Conservation (phyloP, 2,329 filamentous ascomycete species). For the Zalaria obscura region DNA sequence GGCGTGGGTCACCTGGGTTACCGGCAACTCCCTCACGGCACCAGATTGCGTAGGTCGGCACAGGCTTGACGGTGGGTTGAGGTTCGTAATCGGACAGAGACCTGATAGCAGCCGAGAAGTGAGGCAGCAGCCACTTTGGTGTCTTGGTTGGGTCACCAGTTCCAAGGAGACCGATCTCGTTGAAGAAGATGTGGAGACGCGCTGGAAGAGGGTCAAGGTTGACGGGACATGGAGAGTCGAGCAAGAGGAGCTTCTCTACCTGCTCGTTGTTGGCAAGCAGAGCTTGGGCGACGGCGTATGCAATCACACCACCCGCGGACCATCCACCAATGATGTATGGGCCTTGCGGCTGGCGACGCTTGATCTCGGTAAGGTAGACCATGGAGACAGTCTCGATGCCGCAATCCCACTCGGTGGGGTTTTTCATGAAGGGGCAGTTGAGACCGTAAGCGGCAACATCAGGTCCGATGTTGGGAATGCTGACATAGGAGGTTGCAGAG, state of each 20-base stretch:
- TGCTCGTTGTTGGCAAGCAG: slow-evolving; percentile 33
- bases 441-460: slow-evolving; percentile 39
- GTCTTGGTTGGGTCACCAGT: slow-evolving; percentile 45
- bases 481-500: slow-evolving; percentile 53
- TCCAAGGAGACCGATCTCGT: slow-evolving; percentile 56
- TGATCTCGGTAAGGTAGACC: slow-evolving; percentile 56
- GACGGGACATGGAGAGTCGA: slow-evolving; percentile 40
- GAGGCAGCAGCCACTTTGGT: slow-evolving; percentile 59
- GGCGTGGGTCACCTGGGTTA: slow-evolving; percentile 48
- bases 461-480: slow-evolving; percentile 39
- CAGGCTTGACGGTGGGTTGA: slow-evolving; percentile 45
- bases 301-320: slow-evolving; percentile 42
- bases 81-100: slow-evolving; percentile 57
- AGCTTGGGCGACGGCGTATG: slow-evolving; percentile 36
- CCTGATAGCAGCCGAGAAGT: slow-evolving; percentile 55
- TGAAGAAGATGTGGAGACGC: slow-evolving; percentile 57
- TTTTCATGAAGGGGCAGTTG: slow-evolving; percentile 60
- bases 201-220: slow-evolving; percentile 35
- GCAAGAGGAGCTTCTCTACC: slow-evolving; percentile 36
- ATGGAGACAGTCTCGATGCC: slow-evolving; percentile 51
- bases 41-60: slow-evolving; percentile 53
- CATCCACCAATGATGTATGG: slow-evolving; percentile 41
- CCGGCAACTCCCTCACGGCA: slow-evolving; percentile 62
- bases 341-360: slow-evolving; percentile 53
- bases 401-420: slow-evolving; percentile 49